Evolutionary conservation across 2,329 filamentous ascomycete species (phyloP).

Genomic region (Pseudogymnoascus destructans): DNA sequence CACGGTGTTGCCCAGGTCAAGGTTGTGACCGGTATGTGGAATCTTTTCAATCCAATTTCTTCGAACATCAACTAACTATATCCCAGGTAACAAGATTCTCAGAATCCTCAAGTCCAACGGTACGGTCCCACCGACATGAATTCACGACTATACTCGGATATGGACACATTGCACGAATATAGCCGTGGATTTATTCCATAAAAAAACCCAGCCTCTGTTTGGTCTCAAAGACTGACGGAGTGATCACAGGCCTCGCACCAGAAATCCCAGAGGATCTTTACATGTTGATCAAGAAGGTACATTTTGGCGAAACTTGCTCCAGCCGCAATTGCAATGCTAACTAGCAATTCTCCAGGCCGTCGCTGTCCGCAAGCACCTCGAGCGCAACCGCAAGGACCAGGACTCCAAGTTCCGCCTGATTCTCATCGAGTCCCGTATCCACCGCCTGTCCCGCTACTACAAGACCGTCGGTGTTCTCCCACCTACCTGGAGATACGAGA

Average conservation of each 20-base stretch:
- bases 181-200: conserved; percentile 11
- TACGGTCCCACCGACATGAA: conserved; percentile 43
- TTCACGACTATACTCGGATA: conserved; percentile 14
- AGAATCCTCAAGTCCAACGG: conserved; percentile 95
- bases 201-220: conserved; percentile 61
- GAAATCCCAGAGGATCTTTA: conserved; percentile 99
- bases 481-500: conserved; percentile 99
- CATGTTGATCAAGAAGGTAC: conserved; percentile 99
- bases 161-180: conserved; percentile 16
- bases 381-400: conserved; percentile 99
- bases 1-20: conserved; percentile 98
- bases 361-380: conserved; percentile 98
- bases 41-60: conserved; percentile 15
- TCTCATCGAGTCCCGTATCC: conserved; percentile 99
- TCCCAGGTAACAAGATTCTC: conserved; percentile 94
- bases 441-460: conserved; percentile 99
- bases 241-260: conserved; percentile 93
- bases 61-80: conserved; percentile 28
- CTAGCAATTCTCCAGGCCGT: conserved; percentile 50
- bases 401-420: conserved; percentile 99
- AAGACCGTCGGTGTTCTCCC: conserved; percentile 79
- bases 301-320: conserved; percentile 12
- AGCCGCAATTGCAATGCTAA: conserved; percentile 16
- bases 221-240: conserved; percentile 81
- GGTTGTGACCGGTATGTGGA: conserved; percentile 74